Percentiles rank a stretch among this genome's conserved stretches.
These are phyloP conservation scores for Phanerochaete sordida DNA, from an alignment of 768 basidiomycete species.

Conservation along the genomic window DNA sequence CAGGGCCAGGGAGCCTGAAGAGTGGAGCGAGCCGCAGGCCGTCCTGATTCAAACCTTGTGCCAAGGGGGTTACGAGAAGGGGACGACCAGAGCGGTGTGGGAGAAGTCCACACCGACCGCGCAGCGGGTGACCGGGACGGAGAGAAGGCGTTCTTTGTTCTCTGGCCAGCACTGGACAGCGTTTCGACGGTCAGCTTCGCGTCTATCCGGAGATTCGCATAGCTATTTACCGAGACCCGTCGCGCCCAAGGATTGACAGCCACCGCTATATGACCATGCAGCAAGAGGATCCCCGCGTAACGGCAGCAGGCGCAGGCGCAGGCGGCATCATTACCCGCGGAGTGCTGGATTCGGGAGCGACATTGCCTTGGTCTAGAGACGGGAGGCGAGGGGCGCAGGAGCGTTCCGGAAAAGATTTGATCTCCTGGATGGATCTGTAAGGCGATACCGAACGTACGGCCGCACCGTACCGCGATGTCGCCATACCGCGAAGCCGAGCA, in stretches of 20 bases:
- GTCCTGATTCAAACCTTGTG: conserved; percentile 13
- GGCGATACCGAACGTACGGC: not conserved
- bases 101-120: conserved; percentile 4
- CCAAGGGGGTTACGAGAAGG: not conserved
- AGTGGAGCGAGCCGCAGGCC: not conserved
- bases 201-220: conserved; percentile 11
- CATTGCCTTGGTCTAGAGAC: not conserved
- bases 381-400: not conserved
- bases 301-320: not conserved
- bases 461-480: conserved; percentile 3
- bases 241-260: not conserved
- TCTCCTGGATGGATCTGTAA: not conserved
- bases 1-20: conserved; percentile 1
- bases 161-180: not conserved
- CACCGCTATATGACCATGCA: not conserved
- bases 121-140: conserved; percentile 8
- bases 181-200: not conserved
- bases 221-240: not conserved
- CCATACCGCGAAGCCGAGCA: not conserved
- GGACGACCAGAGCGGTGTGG: not conserved
- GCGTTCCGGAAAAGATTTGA: not conserved
- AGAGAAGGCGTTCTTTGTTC: not conserved
- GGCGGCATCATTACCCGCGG: not conserved
- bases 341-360: not conserved
- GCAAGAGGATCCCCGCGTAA: not conserved